Evolutionary conservation across 176 grass and related monocot genomes (phyloP).

Genomic region (Tuctoria greenei): DNA sequence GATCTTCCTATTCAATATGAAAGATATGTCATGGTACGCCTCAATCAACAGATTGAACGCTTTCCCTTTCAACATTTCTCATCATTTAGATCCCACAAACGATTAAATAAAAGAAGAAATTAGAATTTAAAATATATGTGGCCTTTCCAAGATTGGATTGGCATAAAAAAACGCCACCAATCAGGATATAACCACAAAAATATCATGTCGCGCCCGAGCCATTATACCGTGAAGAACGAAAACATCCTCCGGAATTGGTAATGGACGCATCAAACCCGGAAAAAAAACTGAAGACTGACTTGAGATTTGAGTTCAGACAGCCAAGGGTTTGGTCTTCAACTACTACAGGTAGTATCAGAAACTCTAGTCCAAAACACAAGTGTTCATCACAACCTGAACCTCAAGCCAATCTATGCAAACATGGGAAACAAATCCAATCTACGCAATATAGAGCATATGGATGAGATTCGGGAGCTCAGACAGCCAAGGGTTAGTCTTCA

Average conservation of each 20-base stretch:
- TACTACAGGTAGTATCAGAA: constrained; percentile 34
- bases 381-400: constrained; percentile 15
- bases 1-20: constrained; percentile 76
- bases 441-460: not conserved
- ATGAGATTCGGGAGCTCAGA: constrained; percentile 40
- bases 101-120: accelerated
- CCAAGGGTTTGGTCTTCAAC: constrained; percentile 43
- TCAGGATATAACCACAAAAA: constrained; percentile 74
- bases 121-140: constrained; percentile 22
- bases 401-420: not conserved
- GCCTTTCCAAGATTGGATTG: constrained; percentile 71
- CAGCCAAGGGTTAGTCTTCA: constrained; percentile 73
- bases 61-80: constrained; percentile 41
- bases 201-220: constrained; percentile 55
- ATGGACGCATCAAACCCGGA: constrained; percentile 41
- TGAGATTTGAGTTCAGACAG: constrained; percentile 38
- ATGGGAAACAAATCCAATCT: not conserved
- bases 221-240: constrained; percentile 60
- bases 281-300: not conserved
- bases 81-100: constrained; percentile 50
- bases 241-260: constrained; percentile 62
- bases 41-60: not conserved
- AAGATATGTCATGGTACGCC: constrained; percentile 39
- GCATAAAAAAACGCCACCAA: constrained; percentile 47
- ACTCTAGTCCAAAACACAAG: constrained; percentile 34